phyloP scores from a whole-genome alignment of 768 basidiomycete species.

The Phanerochaete carnosa region DNA sequence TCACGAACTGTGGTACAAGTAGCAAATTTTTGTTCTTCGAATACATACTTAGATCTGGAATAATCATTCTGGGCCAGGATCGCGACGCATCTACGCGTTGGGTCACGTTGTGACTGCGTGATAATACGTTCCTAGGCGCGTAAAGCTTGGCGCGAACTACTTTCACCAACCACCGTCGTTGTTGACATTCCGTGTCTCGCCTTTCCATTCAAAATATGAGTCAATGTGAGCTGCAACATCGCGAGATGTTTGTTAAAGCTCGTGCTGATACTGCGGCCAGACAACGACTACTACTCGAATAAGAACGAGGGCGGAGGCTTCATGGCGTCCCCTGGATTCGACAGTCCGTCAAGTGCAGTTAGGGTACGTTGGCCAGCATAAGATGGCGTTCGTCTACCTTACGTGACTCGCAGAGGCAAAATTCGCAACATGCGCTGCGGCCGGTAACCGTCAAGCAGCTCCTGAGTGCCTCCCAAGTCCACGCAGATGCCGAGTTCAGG shows the following conservation, averaged over 20 bases:
- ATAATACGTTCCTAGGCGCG: slow-evolving; percentile 3
- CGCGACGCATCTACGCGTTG: slow-evolving; percentile 2
- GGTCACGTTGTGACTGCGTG: slow-evolving; percentile 3
- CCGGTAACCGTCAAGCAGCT: slow-evolving; percentile 82
- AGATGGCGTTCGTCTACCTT: neutral
- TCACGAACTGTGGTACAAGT: neutral
- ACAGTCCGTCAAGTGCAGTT: slow-evolving; percentile 56
- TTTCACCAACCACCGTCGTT: neutral
- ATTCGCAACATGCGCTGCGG: slow-evolving; percentile 48
- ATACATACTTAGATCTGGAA: neutral
- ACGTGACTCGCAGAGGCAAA: slow-evolving; percentile 28
- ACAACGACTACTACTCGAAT: slow-evolving; percentile 32
- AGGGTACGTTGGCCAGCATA: slow-evolving; percentile 1
- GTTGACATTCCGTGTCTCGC: neutral
- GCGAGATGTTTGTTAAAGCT: neutral
- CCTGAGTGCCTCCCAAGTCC: slow-evolving; percentile 70
- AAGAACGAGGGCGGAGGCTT: slow-evolving; percentile 42
- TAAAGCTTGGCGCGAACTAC: neutral
- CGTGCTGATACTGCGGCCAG: slow-evolving; percentile 4
- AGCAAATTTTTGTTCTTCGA: neutral
- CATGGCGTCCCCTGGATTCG: slow-evolving; percentile 52
- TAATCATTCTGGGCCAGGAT: neutral
- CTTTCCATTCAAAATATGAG: slow-evolving; percentile 31
- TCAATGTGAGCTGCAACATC: slow-evolving; percentile 34
- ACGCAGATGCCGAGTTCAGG: slow-evolving; percentile 86